Percentiles rank a stretch among this genome's conserved stretches.
Evolutionary conservation across 1,139 yeast genomes (phyloP).

Genomic region (Saccharomycopsis hybrid): DNA sequence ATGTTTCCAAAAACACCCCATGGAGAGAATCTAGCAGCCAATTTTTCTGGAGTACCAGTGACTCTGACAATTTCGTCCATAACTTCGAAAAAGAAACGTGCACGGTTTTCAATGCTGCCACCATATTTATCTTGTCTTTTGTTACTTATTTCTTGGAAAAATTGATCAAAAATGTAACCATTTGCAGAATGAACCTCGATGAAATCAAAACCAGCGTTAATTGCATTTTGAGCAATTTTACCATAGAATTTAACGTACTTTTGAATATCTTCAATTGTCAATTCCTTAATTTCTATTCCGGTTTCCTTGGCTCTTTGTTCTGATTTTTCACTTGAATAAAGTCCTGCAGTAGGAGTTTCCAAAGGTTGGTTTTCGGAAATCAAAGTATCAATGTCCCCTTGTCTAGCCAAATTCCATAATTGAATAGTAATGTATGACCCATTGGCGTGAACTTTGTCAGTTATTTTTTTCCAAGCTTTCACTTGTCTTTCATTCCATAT

Average conservation of each 20-base stretch:
- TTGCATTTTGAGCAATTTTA: constrained; percentile 34
- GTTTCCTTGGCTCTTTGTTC: constrained; percentile 30
- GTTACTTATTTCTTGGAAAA: constrained; percentile 47
- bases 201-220: constrained; percentile 52
- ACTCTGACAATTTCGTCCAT: constrained; percentile 46
- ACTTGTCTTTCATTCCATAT: constrained; percentile 38
- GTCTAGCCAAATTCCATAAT: constrained; percentile 42
- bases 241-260: constrained; percentile 31
- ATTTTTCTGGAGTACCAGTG: constrained; percentile 44
- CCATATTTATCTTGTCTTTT: constrained; percentile 63
- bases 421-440: constrained; percentile 29
- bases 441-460: constrained; percentile 32
- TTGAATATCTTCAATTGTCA: constrained; percentile 34
- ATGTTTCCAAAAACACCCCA: constrained; percentile 42
- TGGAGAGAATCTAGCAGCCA: constrained; percentile 58
- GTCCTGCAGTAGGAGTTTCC: constrained; percentile 31
- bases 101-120: constrained; percentile 60
- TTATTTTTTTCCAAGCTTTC: constrained; percentile 33
- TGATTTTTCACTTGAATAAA: constrained; percentile 31
- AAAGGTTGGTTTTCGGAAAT: constrained; percentile 29
- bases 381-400: constrained; percentile 33
- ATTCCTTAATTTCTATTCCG: constrained; percentile 30
- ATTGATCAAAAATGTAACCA: constrained; percentile 62
- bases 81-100: constrained; percentile 50
- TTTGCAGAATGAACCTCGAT: constrained; percentile 68